phyloP scores from a whole-genome alignment of 805 yeast species.

The Grigorovia jiainica region DNA sequence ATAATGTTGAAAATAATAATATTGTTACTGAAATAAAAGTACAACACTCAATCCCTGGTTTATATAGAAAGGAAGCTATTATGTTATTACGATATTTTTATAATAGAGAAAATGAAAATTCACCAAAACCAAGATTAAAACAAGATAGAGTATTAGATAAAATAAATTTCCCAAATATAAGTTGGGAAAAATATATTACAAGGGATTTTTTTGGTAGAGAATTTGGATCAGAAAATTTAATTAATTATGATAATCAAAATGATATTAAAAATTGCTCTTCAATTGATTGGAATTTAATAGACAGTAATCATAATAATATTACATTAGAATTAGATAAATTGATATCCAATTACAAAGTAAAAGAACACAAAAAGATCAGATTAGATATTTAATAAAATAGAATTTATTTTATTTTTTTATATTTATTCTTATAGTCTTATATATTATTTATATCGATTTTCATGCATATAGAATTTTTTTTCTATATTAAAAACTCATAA shows the following conservation, averaged over 20 bases:
- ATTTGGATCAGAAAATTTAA: constrained; percentile 3
- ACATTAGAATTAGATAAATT: constrained; percentile 7
- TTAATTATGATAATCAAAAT: constrained; percentile 8
- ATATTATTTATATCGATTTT: neutral
- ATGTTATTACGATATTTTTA: constrained; percentile 75
- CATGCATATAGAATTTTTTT: too few relatives aligned
- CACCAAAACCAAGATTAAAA: constrained; percentile 74
- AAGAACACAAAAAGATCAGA: neutral
- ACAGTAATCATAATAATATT: constrained; percentile 10
- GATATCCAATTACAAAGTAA: neutral
- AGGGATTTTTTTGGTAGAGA: constrained; percentile 16
- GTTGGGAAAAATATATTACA: constrained; percentile 51
- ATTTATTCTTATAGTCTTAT: neutral
- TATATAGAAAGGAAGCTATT: constrained; percentile 73
- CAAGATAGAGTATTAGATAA: constrained; percentile 52
- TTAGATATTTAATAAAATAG: too few relatives aligned
- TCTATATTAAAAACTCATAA: too few relatives aligned
- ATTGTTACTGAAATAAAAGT: too few relatives aligned
- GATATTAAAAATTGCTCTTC: constrained; percentile 10
- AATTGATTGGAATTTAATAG: constrained; percentile 22
- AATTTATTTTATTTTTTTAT: neutral
- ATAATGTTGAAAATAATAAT: neutral
- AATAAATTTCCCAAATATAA: constrained; percentile 50
- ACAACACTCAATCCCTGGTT: constrained; percentile 56
- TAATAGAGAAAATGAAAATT: constrained; percentile 71